Percentiles rank a stretch among this genome's conserved stretches.
Evolutionary conservation across 2,329 filamentous ascomycete species (phyloP).

Genomic region (Xylariaceae sp.): DNA sequence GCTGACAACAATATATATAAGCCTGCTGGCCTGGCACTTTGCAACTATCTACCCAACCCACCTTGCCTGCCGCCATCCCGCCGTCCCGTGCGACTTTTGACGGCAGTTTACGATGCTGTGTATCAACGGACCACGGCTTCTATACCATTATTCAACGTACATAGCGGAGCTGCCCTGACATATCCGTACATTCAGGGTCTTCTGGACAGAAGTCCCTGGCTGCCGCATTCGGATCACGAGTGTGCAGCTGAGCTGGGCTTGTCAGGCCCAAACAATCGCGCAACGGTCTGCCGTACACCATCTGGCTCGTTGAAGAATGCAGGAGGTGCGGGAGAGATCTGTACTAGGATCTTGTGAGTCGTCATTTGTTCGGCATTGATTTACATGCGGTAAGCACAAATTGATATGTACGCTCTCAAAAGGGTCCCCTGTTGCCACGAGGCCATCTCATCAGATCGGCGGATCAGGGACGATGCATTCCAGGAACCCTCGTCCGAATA

Average conservation of each 20-base stretch:
- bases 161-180: no score
- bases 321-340: no score
- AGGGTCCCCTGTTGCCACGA: slow-evolving; percentile 19
- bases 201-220: slow-evolving; percentile 22
- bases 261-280: background rate
- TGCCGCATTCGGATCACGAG: slow-evolving; percentile 15
- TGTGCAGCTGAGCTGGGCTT: slow-evolving; percentile 5
- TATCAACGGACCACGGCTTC: no score
- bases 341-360: background rate
- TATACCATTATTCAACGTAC: no score
- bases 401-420: background rate
- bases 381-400: background rate
- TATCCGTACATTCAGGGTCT: no score
- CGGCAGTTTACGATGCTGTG: no score
- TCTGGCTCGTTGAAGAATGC: slow-evolving; percentile 1
- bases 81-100: no score
- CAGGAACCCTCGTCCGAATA: no score
- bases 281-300: slow-evolving; percentile 1
- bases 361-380: slow-evolving; percentile 11
- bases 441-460: slow-evolving; percentile 11
- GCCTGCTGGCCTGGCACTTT: no score
- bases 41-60: no score
- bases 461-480: slow-evolving; percentile 3
- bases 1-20: no score
- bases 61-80: no score